phyloP scores from a whole-genome alignment of 257 asterid species.

The Nicotiana undulata region DNA sequence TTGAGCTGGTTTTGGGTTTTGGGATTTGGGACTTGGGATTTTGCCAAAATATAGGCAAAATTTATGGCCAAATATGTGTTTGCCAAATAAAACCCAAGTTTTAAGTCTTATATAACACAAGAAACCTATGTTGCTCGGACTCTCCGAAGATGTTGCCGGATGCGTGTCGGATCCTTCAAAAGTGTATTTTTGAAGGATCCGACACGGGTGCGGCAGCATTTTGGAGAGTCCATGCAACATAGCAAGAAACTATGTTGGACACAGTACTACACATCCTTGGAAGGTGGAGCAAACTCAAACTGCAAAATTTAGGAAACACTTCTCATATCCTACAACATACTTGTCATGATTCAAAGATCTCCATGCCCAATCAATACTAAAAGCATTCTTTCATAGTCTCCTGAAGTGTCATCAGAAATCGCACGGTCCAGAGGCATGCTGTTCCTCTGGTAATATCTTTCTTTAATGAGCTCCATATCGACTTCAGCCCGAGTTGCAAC shows the following conservation, averaged over 20 bases:
- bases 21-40: too few species aligned
- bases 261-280: not conserved
- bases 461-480: constrained; percentile 56
- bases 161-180: too few species aligned
- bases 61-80: too few species aligned
- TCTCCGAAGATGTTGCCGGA: too few species aligned
- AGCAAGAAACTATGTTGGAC: not conserved
- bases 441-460: constrained; percentile 55
- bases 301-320: not conserved
- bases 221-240: too few species aligned
- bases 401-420: constrained; percentile 62
- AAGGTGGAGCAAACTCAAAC: not conserved
- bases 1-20: too few species aligned
- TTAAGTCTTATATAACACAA: not conserved
- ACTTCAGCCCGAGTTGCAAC: constrained; percentile 74
- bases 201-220: too few species aligned
- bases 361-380: constrained; percentile 56
- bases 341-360: constrained; percentile 14
- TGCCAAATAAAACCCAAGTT: too few species aligned
- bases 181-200: too few species aligned
- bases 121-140: too few species aligned
- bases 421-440: constrained; percentile 54
- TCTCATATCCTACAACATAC: not conserved
- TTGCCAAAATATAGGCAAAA: too few species aligned
- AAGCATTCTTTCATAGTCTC: constrained; percentile 62